Base-by-base conservation (phyloP, 768 basidiomycete genomes). In the Serendipita vermifera region DNA sequence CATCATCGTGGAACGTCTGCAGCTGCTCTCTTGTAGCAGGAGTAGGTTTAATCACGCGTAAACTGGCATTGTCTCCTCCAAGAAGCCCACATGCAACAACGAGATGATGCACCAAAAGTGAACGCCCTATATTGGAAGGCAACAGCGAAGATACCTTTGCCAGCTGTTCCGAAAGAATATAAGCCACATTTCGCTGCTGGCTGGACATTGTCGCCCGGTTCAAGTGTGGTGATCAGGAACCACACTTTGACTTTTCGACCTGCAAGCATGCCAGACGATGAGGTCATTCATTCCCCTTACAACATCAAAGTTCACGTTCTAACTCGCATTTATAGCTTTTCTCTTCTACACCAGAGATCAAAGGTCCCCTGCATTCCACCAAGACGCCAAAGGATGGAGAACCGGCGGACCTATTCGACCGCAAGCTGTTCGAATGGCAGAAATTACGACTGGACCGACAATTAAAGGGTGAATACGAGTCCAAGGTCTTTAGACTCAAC, bases 391-490 rank as follows among this genome's bases (percentile, higher is more conserved):
- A 51, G 1, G 43, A 43, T 33, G 20, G 15, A 35, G 71, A 70
- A 5, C 62, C 64, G 3, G 63, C 65, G 1, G 76, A 81, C 39
- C 54, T 81, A 1, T 51, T 22, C 29, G 46, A 22, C 9, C 78
- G 81, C 33, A 80, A 78, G 48, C 65, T 86, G 3, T 64, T 71
- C 29, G 71, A 81, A 70, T 85, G 85, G 85, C 81, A 89, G 60
- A 75, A 86, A 66, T 77, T 85, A 53, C 77, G 88, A n/a, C 72
- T 83, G 3, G 75, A 77, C 31, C 73, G 82, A 56, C 79, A 77
- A 63, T 70, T 91, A 54, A 71, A 73, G 51, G 87, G 84, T 11
- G 85, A 91, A 64, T 90, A 91, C 63, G 82, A 90, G 69, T 80
- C 80, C 20, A 77, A 79, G 5, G 75, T 80, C 7, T 60, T 77